Base-by-base conservation (phyloP, 2,329 filamentous ascomycete genomes). In the Apiospora saccharicola region DNA sequence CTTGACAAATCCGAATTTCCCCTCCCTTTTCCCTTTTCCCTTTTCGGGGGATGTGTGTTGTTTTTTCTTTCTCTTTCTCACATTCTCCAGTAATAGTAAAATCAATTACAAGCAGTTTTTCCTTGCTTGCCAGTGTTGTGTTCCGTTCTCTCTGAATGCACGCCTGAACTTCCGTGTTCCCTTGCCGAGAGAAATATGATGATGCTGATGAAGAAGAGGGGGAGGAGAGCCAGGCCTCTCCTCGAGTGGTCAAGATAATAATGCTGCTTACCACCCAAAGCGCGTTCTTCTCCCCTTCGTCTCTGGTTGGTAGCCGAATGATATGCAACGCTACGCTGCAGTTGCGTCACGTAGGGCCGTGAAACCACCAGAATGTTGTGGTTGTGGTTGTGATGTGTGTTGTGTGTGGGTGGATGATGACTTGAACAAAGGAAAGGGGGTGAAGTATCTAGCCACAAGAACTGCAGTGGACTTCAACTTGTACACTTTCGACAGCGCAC, bases 101-200 rank as follows among this genome's bases (percentile, higher is more conserved):
- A 41, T 41, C 41, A 34, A 64, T 41, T 64, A 64, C 57, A 64
- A 64, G 34, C 57, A 64, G 34, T 41, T 12, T n/a, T 24, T 64
- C 34, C 57, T 64, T 64, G 57, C 19, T 10, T 13, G 37, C 37
- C 37, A 41, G 10, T 41, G 7, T 41, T 41, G 34, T 49, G 69
- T 24, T 24, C 47, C 34, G 3, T 70, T 57, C 69, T 47, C 43
- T 51, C 67, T 44, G 30, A 49, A 49, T 49, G 51, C 68, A 64
- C 72, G 70, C 72, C 72, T 70, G 51, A 73, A 71, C 70, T 70
- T 71, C 72, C 72, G 67, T 69, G 46, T 71, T 49, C 67, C 72
- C 43, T 70, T 57, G 67, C 67, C 44, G 67, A 37, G 67, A 37
- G 67, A 37, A 24, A 49, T 34, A 69, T 69, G 67, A 69, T 69